phyloP scores from a whole-genome alignment of 495 filamentous ascomycete species.

The Neurospora tetraspora region DNA sequence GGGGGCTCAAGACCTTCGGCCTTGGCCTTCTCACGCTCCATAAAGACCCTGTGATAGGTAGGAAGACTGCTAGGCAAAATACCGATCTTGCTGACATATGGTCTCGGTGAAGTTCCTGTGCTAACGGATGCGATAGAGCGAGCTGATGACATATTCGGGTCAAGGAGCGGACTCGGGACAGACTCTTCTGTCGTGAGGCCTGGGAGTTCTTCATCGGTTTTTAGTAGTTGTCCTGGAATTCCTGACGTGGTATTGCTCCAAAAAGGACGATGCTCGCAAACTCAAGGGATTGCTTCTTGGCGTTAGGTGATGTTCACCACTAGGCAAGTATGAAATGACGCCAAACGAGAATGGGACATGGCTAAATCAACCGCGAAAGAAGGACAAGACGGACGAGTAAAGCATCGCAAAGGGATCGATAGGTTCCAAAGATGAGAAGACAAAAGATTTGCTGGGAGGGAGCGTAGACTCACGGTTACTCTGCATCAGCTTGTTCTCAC shows the following conservation, averaged over 20 bases:
- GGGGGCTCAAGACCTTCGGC: slow-evolving; percentile 25
- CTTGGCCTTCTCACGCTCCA: slow-evolving; percentile 57
- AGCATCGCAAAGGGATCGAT: background rate
- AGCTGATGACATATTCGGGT: slow-evolving; percentile 30
- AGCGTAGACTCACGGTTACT: slow-evolving; percentile 61
- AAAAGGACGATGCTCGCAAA: slow-evolving; percentile 27
- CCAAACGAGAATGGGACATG: background rate
- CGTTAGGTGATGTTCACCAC: slow-evolving; percentile 9
- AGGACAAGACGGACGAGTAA: background rate
- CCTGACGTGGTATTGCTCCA: slow-evolving; percentile 25
- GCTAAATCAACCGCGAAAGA: background rate
- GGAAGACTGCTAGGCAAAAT: slow-evolving; percentile 85
- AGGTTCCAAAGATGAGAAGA: background rate
- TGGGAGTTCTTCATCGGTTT: slow-evolving; percentile 10
- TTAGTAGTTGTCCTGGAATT: slow-evolving; percentile 15
- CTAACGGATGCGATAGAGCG: slow-evolving; percentile 34
- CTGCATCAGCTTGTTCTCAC: slow-evolving; percentile 97
- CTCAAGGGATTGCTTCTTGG: slow-evolving; percentile 10
- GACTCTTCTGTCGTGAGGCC: slow-evolving; percentile 10
- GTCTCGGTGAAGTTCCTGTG: slow-evolving; percentile 35
- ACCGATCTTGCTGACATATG: slow-evolving; percentile 70
- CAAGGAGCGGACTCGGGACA: slow-evolving; percentile 23
- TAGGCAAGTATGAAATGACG: background rate
- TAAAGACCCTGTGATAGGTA: slow-evolving; percentile 78
- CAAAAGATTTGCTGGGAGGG: background rate